Evolutionary conservation across 1,139 yeast species (phyloP), one percentile per base, ranked within the genome.

Genomic region (Lodderomyces theae): DNA sequence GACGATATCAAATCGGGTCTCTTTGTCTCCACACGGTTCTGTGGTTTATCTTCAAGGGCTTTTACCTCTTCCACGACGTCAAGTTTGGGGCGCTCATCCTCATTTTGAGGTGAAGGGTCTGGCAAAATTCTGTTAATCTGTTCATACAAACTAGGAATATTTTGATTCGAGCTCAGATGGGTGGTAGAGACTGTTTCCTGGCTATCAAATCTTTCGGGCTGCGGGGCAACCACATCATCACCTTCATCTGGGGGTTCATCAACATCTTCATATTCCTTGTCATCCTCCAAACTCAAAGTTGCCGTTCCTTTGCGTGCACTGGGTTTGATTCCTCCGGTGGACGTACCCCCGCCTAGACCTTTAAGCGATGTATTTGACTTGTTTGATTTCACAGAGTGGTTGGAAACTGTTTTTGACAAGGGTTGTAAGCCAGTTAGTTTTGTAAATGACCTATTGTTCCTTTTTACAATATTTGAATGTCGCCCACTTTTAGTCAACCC

Each of bases 261-360:
- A 19, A 56, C 47, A 45, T 63, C 68, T 44, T 64, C 71, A 42
- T 54, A 61, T 11, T 64, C 68, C 12, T 24, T 28, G 43, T 59
- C 60, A 33, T 57, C 58, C 29, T 64, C 70, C 40, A 72, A 57
- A 35, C 55, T 54, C 44, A 72, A 52, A 5, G 72, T 70, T 12
- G 75, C 77, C 40, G 58, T 61, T 1, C 70, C 76, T 42, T 67
- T 69, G 35, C 60, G 58, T 1, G 66, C 57, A 44, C 74, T 69
- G 2, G 72, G 54, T 45, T 67, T 70, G 42, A 72, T 54, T 1
- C 76, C 75, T 5, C 47, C 42, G 18, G 47, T 49, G 12, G 44
- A 39, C n/a, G 50, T 24, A n/a, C 46, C 17, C 18, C 16, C 26
- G 11, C 46, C 45, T 28, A 42, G 43, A n/a, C 64, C 69, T 51